A percentile compares a stretch with the other conserved stretches of the same genome.
Conservation (phyloP, 129 eudicot genomes). For the Flaveria brownii region DNA sequence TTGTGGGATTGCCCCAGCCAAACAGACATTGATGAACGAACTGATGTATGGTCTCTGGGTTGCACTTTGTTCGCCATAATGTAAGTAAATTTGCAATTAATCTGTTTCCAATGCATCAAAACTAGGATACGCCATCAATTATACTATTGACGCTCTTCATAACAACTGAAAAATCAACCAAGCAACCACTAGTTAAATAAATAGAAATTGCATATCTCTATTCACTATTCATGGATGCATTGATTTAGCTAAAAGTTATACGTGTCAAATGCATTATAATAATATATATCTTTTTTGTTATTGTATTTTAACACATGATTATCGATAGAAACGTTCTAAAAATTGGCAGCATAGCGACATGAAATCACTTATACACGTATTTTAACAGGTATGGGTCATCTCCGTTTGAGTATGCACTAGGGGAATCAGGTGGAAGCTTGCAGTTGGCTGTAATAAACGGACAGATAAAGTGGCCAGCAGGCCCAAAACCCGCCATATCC, state of each 20-base stretch:
- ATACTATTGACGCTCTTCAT: not conserved
- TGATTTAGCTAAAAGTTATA: not conserved
- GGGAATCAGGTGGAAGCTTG: slow-evolving; percentile 89
- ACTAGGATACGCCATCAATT: not conserved
- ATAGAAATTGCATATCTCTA: not conserved
- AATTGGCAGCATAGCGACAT: not conserved
- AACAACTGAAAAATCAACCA: not conserved
- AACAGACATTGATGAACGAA: slow-evolving; percentile 84
- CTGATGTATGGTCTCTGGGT: slow-evolving; percentile 93
- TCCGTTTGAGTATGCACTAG: slow-evolving; percentile 89
- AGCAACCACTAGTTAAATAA: not conserved
- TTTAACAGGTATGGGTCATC: slow-evolving; percentile 75
- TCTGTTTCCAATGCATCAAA: slow-evolving; percentile 7
- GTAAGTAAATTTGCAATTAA: slow-evolving; percentile 49
- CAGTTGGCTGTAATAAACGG: slow-evolving; percentile 83
- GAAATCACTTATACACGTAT: not conserved
- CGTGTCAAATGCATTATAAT: not conserved
- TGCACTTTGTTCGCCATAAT: slow-evolving; percentile 86
- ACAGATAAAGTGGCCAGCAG: slow-evolving; percentile 86
- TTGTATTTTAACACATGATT: not conserved
- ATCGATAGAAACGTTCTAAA: not conserved
- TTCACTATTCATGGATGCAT: not conserved
- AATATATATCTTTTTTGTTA: not conserved
- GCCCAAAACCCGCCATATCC: slow-evolving; percentile 86
- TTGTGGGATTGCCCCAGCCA: slow-evolving; percentile 99